Percentiles rank a stretch among this genome's conserved stretches.
These are phyloP conservation scores for Penicillium sp. DNA, from an alignment of 2,329 filamentous ascomycete species.

Conservation along the genomic window DNA sequence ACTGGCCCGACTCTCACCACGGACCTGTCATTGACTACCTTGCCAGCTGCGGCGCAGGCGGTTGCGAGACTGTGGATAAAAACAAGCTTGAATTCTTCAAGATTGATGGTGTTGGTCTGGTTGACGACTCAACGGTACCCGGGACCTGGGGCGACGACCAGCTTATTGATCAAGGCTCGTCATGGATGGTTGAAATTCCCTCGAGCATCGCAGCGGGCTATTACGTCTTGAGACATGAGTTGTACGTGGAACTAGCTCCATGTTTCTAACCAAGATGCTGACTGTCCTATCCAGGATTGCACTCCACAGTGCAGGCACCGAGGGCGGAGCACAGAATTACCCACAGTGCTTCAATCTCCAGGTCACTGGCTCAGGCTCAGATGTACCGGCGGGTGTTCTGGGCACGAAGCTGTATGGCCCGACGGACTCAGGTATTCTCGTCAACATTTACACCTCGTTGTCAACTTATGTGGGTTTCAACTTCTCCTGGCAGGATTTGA, in stretches of 20 bases:
- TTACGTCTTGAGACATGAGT: constrained; percentile 55
- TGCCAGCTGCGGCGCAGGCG: constrained; percentile 54
- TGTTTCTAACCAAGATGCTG: not conserved
- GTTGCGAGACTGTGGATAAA: constrained; percentile 57
- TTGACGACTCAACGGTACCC: constrained; percentile 42
- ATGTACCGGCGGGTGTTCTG: constrained; percentile 47
- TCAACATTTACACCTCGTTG: constrained; percentile 57
- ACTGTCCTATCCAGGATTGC: constrained; percentile 37
- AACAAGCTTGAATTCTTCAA: constrained; percentile 61
- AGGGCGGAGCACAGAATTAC: constrained; percentile 53
- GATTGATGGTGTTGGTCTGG: constrained; percentile 58
- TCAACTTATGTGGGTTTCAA: constrained; percentile 48
- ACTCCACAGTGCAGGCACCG: constrained; percentile 46
- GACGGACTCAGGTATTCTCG: constrained; percentile 56
- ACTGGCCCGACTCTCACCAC: constrained; percentile 65
- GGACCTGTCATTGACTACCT: constrained; percentile 65
- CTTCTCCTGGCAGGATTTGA: not conserved
- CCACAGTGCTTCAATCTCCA: constrained; percentile 61
- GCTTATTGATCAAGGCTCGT: constrained; percentile 52
- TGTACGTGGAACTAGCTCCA: constrained; percentile 17
- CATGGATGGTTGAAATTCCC: constrained; percentile 50
- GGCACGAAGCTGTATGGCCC: constrained; percentile 57
- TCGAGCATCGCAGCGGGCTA: constrained; percentile 48
- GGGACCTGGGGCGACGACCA: constrained; percentile 58
- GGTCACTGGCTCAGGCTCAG: constrained; percentile 54